phyloP scores from a whole-genome alignment of 805 yeast genomes.

The Peterozyma xylosa region DNA sequence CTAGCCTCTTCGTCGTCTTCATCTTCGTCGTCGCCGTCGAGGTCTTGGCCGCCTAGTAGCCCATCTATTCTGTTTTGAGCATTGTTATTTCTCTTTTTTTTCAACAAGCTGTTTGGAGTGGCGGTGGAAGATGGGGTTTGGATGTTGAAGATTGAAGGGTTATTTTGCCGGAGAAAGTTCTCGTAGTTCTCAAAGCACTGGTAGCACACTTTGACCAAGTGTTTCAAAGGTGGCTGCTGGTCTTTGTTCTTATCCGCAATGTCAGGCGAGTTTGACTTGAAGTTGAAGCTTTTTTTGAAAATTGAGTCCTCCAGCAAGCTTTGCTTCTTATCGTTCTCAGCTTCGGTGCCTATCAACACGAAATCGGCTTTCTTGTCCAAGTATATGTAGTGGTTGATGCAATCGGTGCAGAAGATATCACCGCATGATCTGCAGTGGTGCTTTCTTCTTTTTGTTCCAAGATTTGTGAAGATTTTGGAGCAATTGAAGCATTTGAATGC shows the following conservation, averaged over 20 bases:
- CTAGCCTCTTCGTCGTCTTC: conserved; percentile 1
- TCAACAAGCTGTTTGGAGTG: not conserved
- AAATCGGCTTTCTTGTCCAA: conserved; percentile 26
- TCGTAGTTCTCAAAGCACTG: conserved; percentile 26
- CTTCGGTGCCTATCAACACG: conserved; percentile 19
- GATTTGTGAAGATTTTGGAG: conserved; percentile 56
- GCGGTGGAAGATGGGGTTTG: not conserved
- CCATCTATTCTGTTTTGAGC: not conserved
- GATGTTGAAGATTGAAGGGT: conserved; percentile 5
- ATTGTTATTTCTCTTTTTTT: not conserved
- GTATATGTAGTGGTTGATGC: conserved; percentile 25
- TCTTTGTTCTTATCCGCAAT: conserved; percentile 5
- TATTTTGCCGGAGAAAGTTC: conserved; percentile 15
- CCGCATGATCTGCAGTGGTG: conserved; percentile 35
- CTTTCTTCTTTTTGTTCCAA: conserved; percentile 54
- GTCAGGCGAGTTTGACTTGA: not conserved
- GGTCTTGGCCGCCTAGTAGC: not conserved
- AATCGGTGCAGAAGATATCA: conserved; percentile 30
- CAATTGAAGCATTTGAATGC: conserved; percentile 65
- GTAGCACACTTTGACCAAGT: conserved; percentile 25
- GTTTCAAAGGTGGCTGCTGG: conserved; percentile 11
- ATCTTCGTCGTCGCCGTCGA: conserved; percentile 1
- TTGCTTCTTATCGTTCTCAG: conserved; percentile 8
- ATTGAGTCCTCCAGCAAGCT: conserved; percentile 2
- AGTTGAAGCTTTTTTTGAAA: not conserved